Evolutionary conservation across 306 rosid species (phyloP).

Genomic region (Vigna radiata): DNA sequence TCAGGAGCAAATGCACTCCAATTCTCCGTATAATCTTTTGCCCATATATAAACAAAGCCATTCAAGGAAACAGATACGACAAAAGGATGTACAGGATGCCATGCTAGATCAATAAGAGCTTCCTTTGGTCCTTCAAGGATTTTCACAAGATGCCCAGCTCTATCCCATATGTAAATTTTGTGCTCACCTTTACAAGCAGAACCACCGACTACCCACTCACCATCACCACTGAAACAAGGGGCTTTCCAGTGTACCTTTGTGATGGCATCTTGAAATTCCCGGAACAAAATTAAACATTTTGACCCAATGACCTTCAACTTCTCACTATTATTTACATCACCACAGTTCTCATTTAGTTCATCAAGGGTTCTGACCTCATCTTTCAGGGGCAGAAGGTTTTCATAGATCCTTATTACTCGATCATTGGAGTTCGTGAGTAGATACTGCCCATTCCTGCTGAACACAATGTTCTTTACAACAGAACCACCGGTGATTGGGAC

Average conservation of each 20-base stretch:
- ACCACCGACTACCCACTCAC: conserved; percentile 99
- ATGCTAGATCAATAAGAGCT: conserved; percentile 91
- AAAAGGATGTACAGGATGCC: conserved; percentile 98
- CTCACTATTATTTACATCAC: conserved; percentile 64
- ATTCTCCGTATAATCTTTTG: conserved; percentile 96
- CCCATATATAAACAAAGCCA: conserved; percentile 93
- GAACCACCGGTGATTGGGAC: conserved; percentile 85
- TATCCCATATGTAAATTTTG: conserved; percentile 96
- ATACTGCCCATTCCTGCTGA: conserved; percentile 92
- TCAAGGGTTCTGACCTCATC: conserved; percentile 67
- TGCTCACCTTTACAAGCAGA: conserved; percentile 99
- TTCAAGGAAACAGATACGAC: conserved; percentile 91
- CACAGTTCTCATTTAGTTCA: conserved; percentile 49
- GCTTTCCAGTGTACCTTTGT: conserved; percentile 99
- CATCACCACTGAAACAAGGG: conserved; percentile 98
- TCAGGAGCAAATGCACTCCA: conserved; percentile 99
- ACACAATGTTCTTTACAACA: conserved; percentile 85
- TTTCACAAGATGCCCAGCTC: conserved; percentile 96
- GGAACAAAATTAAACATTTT: conserved; percentile 77
- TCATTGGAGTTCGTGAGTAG: conserved; percentile 94
- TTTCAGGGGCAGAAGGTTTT: conserved; percentile 84
- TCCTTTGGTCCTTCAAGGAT: conserved; percentile 99
- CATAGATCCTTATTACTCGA: conserved; percentile 84
- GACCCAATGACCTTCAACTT: conserved; percentile 81
- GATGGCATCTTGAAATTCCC: conserved; percentile 95